Evolutionary conservation across 208 protist species (phyloP).

Genomic region (Leishmania guyanensis): DNA sequence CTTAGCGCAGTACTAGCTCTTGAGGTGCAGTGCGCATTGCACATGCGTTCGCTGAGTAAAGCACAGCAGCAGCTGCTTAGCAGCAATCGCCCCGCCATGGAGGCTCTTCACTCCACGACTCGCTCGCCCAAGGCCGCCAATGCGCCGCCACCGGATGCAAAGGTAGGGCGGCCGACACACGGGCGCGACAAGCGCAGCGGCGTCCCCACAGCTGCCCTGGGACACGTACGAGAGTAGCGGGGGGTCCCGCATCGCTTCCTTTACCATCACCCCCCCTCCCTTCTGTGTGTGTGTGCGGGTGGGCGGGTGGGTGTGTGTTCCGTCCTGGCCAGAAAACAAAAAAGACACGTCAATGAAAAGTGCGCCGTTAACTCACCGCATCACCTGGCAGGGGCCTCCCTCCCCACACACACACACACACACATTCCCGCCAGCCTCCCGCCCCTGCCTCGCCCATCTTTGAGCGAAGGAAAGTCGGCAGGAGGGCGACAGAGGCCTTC

Average conservation of each 20-base stretch:
- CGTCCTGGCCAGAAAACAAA: neutral
- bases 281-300: neutral
- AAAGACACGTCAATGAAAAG: constrained; percentile 1
- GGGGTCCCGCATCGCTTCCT: neutral
- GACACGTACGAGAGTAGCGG: neutral
- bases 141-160: neutral
- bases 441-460: too few relatives aligned
- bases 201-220: neutral
- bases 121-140: neutral
- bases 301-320: neutral
- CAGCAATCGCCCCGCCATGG: neutral
- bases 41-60: constrained; percentile 1
- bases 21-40: constrained; percentile 24
- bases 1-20: constrained; percentile 16
- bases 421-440: too few relatives aligned
- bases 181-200: neutral
- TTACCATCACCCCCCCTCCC: neutral
- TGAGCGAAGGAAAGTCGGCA: neutral
- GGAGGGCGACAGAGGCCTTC: neutral
- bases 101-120: neutral
- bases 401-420: too few relatives aligned
- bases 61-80: constrained; percentile 7
- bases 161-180: neutral
- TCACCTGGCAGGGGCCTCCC: neutral
- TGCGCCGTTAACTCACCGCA: neutral